phyloP scores from a whole-genome alignment of 2,329 filamentous ascomycete genomes.

The Ceratocystis albifundus region DNA sequence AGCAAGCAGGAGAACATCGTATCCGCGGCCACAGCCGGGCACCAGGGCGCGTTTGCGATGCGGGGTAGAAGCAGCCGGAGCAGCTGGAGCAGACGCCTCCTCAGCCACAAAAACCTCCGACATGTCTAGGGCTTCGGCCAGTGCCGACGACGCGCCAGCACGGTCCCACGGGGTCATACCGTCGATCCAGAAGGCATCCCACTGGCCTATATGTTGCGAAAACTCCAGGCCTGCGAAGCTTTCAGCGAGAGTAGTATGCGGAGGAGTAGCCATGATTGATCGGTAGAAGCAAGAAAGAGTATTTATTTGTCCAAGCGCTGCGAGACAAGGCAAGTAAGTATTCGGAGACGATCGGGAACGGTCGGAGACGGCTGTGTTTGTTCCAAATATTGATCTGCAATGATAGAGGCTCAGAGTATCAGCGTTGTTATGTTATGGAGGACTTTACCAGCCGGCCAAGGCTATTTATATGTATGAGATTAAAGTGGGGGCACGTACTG shows the following conservation, averaged over 20 bases:
- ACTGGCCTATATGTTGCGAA: conserved; percentile 31
- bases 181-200: conserved; percentile 40
- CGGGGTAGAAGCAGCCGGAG: conserved; percentile 28
- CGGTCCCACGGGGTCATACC: conserved; percentile 45
- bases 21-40: conserved; percentile 70
- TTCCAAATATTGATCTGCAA: not conserved
- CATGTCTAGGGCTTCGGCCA: conserved; percentile 39
- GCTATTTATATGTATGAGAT: not conserved
- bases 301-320: too few species aligned
- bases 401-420: not conserved
- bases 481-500: not conserved
- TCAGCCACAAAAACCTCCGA: conserved; percentile 23
- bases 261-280: not conserved
- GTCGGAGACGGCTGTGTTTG: not conserved
- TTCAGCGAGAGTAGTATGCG: not conserved
- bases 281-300: not conserved
- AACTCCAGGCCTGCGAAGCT: conserved; percentile 7
- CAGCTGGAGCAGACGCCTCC: conserved; percentile 30
- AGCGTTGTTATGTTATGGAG: not conserved
- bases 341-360: too few species aligned
- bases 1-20: conserved; percentile 66
- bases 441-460: not conserved
- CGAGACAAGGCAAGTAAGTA: not conserved
- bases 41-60: conserved; percentile 48
- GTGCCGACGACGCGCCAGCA: conserved; percentile 41